Percentiles rank a stretch among this genome's conserved stretches.
phyloP scores from a whole-genome alignment of 176 grass and related monocot species.

The Bolboschoenus planiculmis region DNA sequence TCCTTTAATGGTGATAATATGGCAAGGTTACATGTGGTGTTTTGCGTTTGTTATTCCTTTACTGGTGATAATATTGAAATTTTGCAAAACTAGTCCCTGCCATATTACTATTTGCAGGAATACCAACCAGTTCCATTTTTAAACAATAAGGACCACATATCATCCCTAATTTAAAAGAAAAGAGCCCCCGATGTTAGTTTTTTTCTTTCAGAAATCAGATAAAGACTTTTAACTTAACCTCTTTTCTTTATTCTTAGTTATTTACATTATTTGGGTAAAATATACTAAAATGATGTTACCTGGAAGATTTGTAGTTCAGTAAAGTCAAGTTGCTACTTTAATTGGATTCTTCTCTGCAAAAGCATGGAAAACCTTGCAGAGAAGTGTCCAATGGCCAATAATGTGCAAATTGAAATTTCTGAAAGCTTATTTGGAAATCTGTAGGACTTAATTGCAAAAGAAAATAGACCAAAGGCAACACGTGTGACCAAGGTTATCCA shows the following conservation, averaged over 20 bases:
- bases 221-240: not conserved
- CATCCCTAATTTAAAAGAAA: not conserved
- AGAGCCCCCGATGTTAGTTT: not conserved
- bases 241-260: not conserved
- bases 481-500: slow-evolving; percentile 77
- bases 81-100: not conserved
- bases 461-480: slow-evolving; percentile 77
- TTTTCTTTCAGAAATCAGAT: not conserved
- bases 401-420: not conserved
- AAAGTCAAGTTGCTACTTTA: not conserved
- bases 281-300: not conserved
- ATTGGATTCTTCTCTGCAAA: not conserved
- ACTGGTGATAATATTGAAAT: not conserved
- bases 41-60: not conserved
- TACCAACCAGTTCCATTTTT: not conserved
- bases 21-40: not conserved
- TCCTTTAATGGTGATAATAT: no score
- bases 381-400: not conserved
- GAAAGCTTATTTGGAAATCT: slow-evolving; percentile 10
- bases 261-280: not conserved
- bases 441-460: slow-evolving; percentile 63
- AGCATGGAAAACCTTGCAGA: not conserved
- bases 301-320: not conserved
- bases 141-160: not conserved
- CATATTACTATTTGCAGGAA: not conserved